Base-by-base conservation (phyloP, 768 basidiomycete genomes). In the Pholiota microspora region DNA sequence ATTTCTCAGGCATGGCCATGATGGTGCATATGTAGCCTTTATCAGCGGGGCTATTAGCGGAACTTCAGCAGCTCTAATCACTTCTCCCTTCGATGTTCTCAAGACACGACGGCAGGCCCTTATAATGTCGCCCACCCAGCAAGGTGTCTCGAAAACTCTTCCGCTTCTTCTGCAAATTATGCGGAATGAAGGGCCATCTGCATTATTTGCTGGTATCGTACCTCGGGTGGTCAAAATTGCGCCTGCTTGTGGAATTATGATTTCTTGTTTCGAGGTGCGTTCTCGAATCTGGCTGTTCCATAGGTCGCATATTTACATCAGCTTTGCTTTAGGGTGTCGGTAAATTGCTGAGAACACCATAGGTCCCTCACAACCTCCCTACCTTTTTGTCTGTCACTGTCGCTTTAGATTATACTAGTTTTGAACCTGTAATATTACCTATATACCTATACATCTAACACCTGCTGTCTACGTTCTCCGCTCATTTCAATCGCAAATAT, bases 181-280 rank as follows among this genome's bases (percentile, higher is more conserved):
- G 31, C 82, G 77, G 53, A 87, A 81, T 3, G 97, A 99, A 67
- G 97, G 97, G 1, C 58, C 75, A 4, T 69, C 80, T 7, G 89
- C 91, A 2, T 73, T 98, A 46, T 96, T 89, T 66, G 86, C 92
- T 29, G 97, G 97, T 0, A 72, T 93, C 35, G 69, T 85, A 7
- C 96, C 96, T 48, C 85, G 97, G 34, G 85, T 95, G 49, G 93
- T 85, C 38, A 99, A 98, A 71, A 96, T 97, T 58, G 93, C 93
- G 9, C 97, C 97, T 34, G 97, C 96, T 36, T 99, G 97, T 70
- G 96, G 96, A 21, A 88, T 99, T 60, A 98, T 98, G 96, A 97
- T 98, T 67, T 85, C 91, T 53, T 94, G 88, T 69, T 98, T 88
- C 67, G 95, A 98, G 84, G 94, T 85, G 61, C 29, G 29, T 24